Evolutionary conservation across 192 early-diverging fungal genomes (phyloP), one percentile per base, ranked within the genome.

Genomic region (Podila verticillata): DNA sequence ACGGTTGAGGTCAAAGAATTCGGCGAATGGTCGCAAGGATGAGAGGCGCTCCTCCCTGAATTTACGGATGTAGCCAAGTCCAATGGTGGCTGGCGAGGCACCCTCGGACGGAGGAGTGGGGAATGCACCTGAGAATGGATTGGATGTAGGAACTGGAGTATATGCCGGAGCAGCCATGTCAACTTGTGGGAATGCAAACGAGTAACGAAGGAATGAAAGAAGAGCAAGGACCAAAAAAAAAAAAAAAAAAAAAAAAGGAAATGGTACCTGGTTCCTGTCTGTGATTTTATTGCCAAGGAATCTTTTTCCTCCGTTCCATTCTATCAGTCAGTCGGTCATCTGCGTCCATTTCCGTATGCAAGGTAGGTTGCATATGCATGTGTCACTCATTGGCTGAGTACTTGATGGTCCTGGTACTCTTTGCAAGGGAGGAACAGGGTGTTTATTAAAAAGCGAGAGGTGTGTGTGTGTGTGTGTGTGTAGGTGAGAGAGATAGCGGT

Each of bases 1-100:
- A 34, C 89, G 81, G 57, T 80, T 79, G 61, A 63, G 84, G 70
- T 88, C 83, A 66, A 90, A 85, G 62, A 90, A 90, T 44, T 90
- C 87, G 58, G 82, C 51, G 20, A 88, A 48, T 28, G 87, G 87
- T 31, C 87, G 61, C 19, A 90, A 58, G 15, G 87, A 85, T 26
- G 81, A 80, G 10, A 90, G 70, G 8, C 84, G 73, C 34, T 88
- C 85, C 57, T 67, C 70, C 13, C 75, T 68, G 44, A 79, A 79
- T 62, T 67, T 71, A 57, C 63, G 63, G 39, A 79, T 72, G 34
- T 54, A 63, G n/a, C 75, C 75, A 20, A 79, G 75, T 12, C 75
- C 75, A 28, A 72, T 24, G 22, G 74, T 34, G 20, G 68, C 49
- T 35, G 39, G 32, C 17, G 75, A 51, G 5, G 75, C 71, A 29